phyloP scores from a whole-genome alignment of 257 asterid species.

The Solanum chmielewskii region DNA sequence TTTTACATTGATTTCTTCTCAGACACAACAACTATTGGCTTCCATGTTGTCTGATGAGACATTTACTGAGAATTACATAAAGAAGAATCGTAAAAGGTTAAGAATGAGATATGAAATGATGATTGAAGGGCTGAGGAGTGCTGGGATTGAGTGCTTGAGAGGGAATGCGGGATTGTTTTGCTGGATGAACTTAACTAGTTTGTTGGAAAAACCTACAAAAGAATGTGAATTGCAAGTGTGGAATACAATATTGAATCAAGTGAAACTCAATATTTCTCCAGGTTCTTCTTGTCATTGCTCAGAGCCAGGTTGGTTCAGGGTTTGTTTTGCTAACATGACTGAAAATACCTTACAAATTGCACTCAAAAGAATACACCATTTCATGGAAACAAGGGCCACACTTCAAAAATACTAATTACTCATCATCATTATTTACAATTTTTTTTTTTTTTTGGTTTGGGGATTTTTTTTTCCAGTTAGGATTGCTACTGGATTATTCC shows the following conservation, averaged over 20 bases:
- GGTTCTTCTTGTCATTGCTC: conserved; percentile 70
- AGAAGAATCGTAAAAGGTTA: not conserved
- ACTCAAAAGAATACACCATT: conserved; percentile 28
- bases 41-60: not conserved
- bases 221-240: conserved; percentile 13
- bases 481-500: not conserved
- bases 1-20: conserved; percentile 1
- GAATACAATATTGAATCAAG: conserved; percentile 24
- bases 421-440: not conserved
- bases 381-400: not conserved
- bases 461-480: not conserved
- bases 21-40: not conserved
- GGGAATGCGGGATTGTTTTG: conserved; percentile 2
- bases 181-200: not conserved
- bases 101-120: conserved; percentile 1
- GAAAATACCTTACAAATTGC: conserved; percentile 48
- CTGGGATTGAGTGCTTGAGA: not conserved
- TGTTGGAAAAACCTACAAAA: not conserved
- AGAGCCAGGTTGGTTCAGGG: conserved; percentile 86
- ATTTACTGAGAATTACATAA: not conserved
- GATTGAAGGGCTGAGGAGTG: not conserved
- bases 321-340: conserved; percentile 79
- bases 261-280: conserved; percentile 67
- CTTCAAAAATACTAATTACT: not conserved
- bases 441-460: not conserved